Base-by-base conservation (phyloP, 768 basidiomycete genomes). In the Collybiopsis luxurians region DNA sequence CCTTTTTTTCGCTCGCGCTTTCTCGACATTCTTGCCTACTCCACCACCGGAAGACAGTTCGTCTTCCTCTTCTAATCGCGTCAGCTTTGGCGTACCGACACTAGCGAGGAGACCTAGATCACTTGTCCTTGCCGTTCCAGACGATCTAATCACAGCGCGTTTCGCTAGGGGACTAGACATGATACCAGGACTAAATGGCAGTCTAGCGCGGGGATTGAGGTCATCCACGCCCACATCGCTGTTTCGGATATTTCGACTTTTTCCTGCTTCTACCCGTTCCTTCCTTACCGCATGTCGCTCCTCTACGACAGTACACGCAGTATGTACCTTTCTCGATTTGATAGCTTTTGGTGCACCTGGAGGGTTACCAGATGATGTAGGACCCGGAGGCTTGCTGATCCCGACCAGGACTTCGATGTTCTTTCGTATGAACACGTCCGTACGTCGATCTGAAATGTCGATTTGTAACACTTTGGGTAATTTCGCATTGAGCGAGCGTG, bases 371-470 rank as follows among this genome's bases (percentile, higher is more conserved):
- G 51, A 12, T 21, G 2, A 26, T 27, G 21, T 26, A 30, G 48
- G 28, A 9, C 4, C 21, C 5, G 38, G 1, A 53, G 40, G 65
- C 46, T 70, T 62, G 31, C 74, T 62, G 23, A 89, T 76, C 2
- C 86, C 87, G 46, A 87, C 85, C 43, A 89, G 54, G 38, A 77
- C 70, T 64, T 89, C 87, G 56, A 90, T 81, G 9, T 74, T 74
- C 53, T 70, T 68, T 36, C 82, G 79, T 55, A 90, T 81, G 49
- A 74, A 72, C 11, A 66, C 66, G 36, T 76, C 75, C 12, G 73
- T 64, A 12, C 53, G 53, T n/a, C 62, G 59, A n/a, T 72, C 71
- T 39, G 68, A 64, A 2, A 73, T 67, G 53, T 78, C 74, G 53
- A 90, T 86, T 21, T 72, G 75, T 62, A 85, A 66, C 0, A 71